Conservation (phyloP, 2,329 filamentous ascomycete genomes). For the Teratosphaeria epicoccoides region DNA sequence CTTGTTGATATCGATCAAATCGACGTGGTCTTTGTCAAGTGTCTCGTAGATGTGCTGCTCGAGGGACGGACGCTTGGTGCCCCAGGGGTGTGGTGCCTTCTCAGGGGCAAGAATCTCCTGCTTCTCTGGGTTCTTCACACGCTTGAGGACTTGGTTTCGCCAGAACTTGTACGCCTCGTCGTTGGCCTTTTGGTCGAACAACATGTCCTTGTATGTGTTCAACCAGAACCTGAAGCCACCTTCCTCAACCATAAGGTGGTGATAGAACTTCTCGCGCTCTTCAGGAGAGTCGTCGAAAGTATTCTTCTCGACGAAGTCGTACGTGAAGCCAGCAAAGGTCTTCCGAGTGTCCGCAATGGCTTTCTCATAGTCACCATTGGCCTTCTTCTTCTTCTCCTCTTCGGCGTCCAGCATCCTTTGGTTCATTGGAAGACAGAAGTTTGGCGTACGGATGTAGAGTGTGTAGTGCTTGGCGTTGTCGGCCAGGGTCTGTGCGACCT, state of each 20-base stretch:
- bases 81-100: slow-evolving; percentile 43
- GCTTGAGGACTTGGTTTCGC: slow-evolving; percentile 30
- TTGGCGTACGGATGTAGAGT: slow-evolving; percentile 43
- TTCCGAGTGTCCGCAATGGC: slow-evolving; percentile 16
- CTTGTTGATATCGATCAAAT: slow-evolving; percentile 32
- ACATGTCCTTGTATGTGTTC: slow-evolving; percentile 28
- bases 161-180: slow-evolving; percentile 29
- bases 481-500: slow-evolving; percentile 30
- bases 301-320: slow-evolving; percentile 40
- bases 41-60: slow-evolving; percentile 37
- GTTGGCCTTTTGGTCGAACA: slow-evolving; percentile 29
- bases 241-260: slow-evolving; percentile 12
- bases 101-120: slow-evolving; percentile 44
- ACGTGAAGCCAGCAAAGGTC: slow-evolving; percentile 47
- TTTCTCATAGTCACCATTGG: slow-evolving; percentile 30
- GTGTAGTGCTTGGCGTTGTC: slow-evolving; percentile 42
- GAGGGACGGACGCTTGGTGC: slow-evolving; percentile 34
- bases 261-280: slow-evolving; percentile 36
- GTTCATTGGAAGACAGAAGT: slow-evolving; percentile 52
- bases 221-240: slow-evolving; percentile 36
- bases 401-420: slow-evolving; percentile 34
- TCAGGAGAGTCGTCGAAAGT: slow-evolving; percentile 40
- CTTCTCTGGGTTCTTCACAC: slow-evolving; percentile 41
- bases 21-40: slow-evolving; percentile 30
- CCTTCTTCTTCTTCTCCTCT: slow-evolving; percentile 39